These are phyloP conservation scores for Cicer cuneatum DNA, from an alignment of 306 rosid species.

Conservation along the genomic window DNA sequence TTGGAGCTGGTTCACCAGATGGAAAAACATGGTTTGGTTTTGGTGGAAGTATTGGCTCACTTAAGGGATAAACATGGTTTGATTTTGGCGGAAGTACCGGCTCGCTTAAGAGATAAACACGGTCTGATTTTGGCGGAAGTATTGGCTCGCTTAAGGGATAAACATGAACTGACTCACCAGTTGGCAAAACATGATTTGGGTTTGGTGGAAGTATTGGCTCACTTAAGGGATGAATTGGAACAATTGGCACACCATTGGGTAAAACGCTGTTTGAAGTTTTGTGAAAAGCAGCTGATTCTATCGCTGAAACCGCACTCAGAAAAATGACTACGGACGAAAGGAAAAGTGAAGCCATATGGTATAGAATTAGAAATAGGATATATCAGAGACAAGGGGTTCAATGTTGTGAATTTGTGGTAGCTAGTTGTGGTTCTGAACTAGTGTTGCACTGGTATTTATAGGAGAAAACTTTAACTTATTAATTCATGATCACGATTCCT, in stretches of 20 bases:
- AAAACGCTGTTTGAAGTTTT: neutral
- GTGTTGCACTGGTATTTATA: conserved; percentile 7
- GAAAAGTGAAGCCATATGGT: neutral
- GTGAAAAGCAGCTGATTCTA: neutral
- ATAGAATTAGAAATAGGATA: neutral
- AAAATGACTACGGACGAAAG: neutral
- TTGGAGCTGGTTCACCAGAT: neutral
- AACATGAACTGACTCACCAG: neutral
- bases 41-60: neutral
- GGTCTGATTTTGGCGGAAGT: neutral
- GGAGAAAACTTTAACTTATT: neutral
- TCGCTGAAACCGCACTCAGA: neutral
- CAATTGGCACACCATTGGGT: too few relatives aligned
- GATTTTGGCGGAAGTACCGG: neutral
- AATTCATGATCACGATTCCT: neutral
- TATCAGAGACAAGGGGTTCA: too few relatives aligned
- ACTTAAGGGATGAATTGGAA: too few relatives aligned
- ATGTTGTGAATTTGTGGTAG: conserved; percentile 1
- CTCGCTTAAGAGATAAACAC: neutral
- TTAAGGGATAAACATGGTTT: neutral
- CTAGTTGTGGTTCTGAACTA: neutral
- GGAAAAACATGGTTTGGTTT: neutral
- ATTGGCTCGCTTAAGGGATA: neutral
- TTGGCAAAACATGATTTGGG: neutral
- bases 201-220: neutral